Evolutionary conservation across 306 rosid genomes (phyloP), one percentile per base, ranked within the genome.

Genomic region (Glycine tomentella): DNA sequence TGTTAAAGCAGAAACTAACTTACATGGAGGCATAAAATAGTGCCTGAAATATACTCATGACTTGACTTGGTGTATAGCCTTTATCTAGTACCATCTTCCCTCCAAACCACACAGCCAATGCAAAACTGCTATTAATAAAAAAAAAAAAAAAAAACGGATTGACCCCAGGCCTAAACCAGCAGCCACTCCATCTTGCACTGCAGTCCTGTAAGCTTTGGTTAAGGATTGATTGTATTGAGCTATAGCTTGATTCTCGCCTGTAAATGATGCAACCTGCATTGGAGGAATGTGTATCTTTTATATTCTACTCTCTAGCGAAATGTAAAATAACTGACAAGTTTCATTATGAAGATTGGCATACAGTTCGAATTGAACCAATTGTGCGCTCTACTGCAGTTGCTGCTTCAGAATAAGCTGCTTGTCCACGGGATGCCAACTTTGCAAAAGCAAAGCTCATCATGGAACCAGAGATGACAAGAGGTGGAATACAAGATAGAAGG

Each of bases 241-340:
- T 78, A 88, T 89, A 40, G 94, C 93, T 82, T 88, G 87, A 64
- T 83, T 87, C 87, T 91, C 97, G 0, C 94, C 93, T 0, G 95
- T 91, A 78, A 92, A 92, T 25, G 97, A 89, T 46, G 92, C 93
- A 66, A 92, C 95, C 97, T 92, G 74, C 53, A 80, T 57, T 52
- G 64, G 44, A 68, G 52, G 5, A 65, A 69, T 61, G 25, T 42
- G 50, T 36, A 72, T 61, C 49, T 80, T 71, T 75, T 45, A 57
- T 59, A 31, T 46, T n/a, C 40, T 61, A 12, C 17, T 34, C 55
- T 40, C 14, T 44, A 38, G 58, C 9, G 13, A 40, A 13, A 65
- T 8, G 7, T 1, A 65, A 14, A 65, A 64, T 5, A 65, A 40
- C 69, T 13, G 55, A 78, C 69, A 38, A 72, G 36, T 50, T 65